These are phyloP conservation scores for Plicaturopsis crispa DNA, from an alignment of 768 basidiomycete species.

Conservation along the genomic window DNA sequence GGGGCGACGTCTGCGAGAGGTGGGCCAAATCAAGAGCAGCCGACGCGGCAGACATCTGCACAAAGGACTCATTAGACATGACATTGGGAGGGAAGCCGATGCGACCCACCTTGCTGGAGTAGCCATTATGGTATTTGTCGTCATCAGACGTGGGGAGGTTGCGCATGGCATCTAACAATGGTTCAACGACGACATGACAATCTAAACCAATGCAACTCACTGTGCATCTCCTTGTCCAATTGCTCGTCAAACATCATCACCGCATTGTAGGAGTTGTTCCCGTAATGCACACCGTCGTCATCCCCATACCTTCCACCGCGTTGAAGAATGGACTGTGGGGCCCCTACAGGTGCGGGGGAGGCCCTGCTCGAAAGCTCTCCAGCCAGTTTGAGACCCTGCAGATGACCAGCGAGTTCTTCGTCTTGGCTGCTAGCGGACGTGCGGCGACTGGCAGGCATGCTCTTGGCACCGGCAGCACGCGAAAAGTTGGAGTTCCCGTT, in stretches of 20 bases:
- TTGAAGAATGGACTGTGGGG: conserved; percentile 45
- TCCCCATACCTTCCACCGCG: conserved; percentile 46
- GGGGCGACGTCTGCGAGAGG: conserved; percentile 73
- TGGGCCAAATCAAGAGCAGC: conserved; percentile 92
- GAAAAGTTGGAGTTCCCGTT: conserved; percentile 41
- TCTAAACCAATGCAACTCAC: conserved; percentile 39
- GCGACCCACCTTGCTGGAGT: conserved; percentile 51
- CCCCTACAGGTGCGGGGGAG: conserved; percentile 47
- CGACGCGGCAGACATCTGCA: conserved; percentile 76
- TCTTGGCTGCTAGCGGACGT: conserved; percentile 85
- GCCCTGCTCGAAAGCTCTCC: conserved; percentile 52
- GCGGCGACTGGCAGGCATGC: conserved; percentile 88
- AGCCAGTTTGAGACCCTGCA: conserved; percentile 63
- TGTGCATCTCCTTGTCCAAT: conserved; percentile 90
- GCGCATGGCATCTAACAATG: conserved; percentile 70
- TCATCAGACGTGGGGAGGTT: conserved; percentile 84
- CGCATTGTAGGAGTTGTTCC: conserved; percentile 65
- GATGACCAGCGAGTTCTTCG: conserved; percentile 70
- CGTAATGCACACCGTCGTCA: conserved; percentile 52
- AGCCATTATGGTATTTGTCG: conserved; percentile 70
- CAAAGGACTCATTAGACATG: neutral
- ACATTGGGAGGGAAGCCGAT: conserved; percentile 2
- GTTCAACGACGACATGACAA: conserved; percentile 3
- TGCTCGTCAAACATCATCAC: conserved; percentile 93
- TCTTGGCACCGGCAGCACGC: conserved; percentile 74